These are phyloP conservation scores for Colletotrichum endophyticum DNA, from an alignment of 2,329 filamentous ascomycete genomes.

Conservation along the genomic window DNA sequence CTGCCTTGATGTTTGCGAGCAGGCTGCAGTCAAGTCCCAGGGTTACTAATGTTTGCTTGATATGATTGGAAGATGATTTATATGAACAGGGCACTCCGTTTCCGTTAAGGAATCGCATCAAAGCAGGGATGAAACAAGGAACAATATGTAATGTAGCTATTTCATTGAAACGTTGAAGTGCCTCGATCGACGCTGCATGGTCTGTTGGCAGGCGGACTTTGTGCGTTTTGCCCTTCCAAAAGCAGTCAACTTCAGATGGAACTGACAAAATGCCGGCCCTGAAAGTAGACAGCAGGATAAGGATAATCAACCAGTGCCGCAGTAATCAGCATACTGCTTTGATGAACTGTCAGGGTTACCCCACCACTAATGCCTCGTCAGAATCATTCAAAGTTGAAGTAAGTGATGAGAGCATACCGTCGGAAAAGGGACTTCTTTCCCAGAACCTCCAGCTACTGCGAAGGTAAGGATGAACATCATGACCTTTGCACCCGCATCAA, in stretches of 20 bases:
- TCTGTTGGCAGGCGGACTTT: neutral
- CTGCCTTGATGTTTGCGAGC: neutral
- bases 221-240: neutral
- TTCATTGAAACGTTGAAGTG: neutral
- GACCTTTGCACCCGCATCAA: conserved; percentile 26
- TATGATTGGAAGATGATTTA: neutral
- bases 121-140: neutral
- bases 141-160: neutral
- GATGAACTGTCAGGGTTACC: conserved; percentile 1
- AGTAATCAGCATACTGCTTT: conserved; percentile 19
- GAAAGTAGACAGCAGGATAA: neutral
- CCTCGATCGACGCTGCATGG: neutral
- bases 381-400: neutral
- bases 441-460: conserved; percentile 22
- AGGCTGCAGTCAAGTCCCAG: neutral
- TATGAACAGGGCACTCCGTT: neutral
- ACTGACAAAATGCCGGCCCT: neutral
- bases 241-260: neutral
- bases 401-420: neutral
- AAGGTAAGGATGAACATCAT: conserved; percentile 26
- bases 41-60: neutral
- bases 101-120: no score
- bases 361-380: conserved; percentile 2
- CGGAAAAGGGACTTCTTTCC: conserved; percentile 20
- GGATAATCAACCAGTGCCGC: neutral